Evolutionary conservation across 78 protist species (phyloP), one percentile per base, ranked within the genome.

Genomic region (Dictyostelium capitatum): DNA sequence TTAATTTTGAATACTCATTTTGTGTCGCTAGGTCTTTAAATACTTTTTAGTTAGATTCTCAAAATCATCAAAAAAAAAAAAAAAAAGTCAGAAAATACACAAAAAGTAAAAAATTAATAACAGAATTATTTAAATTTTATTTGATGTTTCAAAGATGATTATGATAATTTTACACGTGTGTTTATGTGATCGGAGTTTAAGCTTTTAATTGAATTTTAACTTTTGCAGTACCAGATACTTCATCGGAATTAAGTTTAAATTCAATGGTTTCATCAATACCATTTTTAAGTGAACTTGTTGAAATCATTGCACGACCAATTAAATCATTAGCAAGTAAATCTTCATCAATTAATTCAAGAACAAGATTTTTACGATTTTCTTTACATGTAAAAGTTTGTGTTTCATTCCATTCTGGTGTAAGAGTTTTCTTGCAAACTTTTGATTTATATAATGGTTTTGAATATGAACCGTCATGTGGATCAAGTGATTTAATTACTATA

Each of bases 271-370:
- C 5, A 67, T 32, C 75, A 25, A 67, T 32, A 67, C 48, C 75
- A 67, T 30, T 28, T 28, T 20, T 32, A 28, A 32, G 23, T 12
- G 48, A 12, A 30, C 47, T 10, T 62, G 70, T 30, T 10, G 12
- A 62, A 37, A 62, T 62, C 10, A 25, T 25, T 10, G 73, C 28
- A 17, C 77, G 20, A 12, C 87, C 89, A 81, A 81, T 81, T 23
- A 81, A 81, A 65, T 81, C 89, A 65, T 81, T 80, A 28, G 59
- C 23, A 9, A 46, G 11, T 7, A 25, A 9, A 81, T 81, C 89
- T 48, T 65, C 47, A 65, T 81, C 89, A 78, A 78, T 48, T 19
- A 81, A 6, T 17, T 81, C 89, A 3, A 81, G 30, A 1, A 62
- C 48, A 17, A 23, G 23, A 46, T 79, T 32, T 25, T 48, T n/a